Conservation (phyloP, 2,329 filamentous ascomycete species). For the Trichoderma aggressivum region DNA sequence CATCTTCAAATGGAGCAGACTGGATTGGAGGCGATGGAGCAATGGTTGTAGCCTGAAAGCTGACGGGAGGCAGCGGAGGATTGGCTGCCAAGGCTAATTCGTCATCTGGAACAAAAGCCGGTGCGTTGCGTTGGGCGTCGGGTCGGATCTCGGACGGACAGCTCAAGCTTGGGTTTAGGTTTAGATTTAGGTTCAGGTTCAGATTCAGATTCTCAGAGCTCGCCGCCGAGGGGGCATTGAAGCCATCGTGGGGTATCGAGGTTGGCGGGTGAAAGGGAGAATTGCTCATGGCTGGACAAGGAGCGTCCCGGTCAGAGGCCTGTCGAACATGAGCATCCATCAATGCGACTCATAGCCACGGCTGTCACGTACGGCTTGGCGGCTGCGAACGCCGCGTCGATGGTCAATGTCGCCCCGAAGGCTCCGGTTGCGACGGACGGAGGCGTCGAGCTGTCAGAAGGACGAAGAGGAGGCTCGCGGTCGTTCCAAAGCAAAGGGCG, state of each 20-base stretch:
- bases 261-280: constrained; percentile 29
- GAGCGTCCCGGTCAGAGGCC: constrained; percentile 17
- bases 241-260: constrained; percentile 28
- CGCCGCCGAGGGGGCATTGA: constrained; percentile 22
- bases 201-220: neutral
- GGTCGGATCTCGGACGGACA: constrained; percentile 7
- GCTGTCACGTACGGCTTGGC: constrained; percentile 11
- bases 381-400: neutral
- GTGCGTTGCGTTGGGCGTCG: neutral
- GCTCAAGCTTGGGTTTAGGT: constrained; percentile 4
- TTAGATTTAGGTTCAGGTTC: neutral
- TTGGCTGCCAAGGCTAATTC: neutral
- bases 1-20: constrained; percentile 5
- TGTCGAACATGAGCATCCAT: constrained; percentile 13
- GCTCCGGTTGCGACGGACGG: neutral
- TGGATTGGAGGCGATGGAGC: constrained; percentile 34
- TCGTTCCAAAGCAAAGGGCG: neutral
- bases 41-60: constrained; percentile 31
- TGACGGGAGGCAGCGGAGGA: constrained; percentile 7
- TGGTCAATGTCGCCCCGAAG: neutral
- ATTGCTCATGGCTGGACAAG: constrained; percentile 29
- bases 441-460: neutral
- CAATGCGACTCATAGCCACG: constrained; percentile 7
- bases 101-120: constrained; percentile 12
- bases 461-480: constrained; percentile 6